Conservation (phyloP, 768 basidiomycete species). For the Roridomyces roridus region DNA sequence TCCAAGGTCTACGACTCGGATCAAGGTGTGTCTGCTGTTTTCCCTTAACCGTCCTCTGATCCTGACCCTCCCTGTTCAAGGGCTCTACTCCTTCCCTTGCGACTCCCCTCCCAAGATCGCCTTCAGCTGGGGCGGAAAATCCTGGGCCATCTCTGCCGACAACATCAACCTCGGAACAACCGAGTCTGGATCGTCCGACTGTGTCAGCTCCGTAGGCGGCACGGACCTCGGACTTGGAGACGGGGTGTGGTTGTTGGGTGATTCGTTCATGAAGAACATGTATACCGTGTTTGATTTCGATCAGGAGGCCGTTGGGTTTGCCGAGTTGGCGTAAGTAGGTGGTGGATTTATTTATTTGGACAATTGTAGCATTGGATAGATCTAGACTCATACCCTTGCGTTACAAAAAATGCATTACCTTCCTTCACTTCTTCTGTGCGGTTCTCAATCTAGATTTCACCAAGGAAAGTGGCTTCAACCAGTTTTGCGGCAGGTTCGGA, state of each 20-base stretch:
- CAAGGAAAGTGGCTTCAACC: too few relatives aligned
- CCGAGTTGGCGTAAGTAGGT: slow-evolving; percentile 18
- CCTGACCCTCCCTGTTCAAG: too few relatives aligned
- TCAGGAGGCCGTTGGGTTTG: slow-evolving; percentile 43
- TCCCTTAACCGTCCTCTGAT: too few relatives aligned
- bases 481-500: too few relatives aligned
- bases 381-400: too few relatives aligned
- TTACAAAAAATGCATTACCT: too few relatives aligned
- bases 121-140: slow-evolving; percentile 43
- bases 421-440: too few relatives aligned
- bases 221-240: slow-evolving; percentile 35
- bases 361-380: too few relatives aligned
- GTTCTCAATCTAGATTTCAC: too few relatives aligned
- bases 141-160: slow-evolving; percentile 49
- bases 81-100: slow-evolving; percentile 30
- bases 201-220: slow-evolving; percentile 59
- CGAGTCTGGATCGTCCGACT: slow-evolving; percentile 46
- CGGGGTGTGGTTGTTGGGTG: slow-evolving; percentile 42
- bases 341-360: too few relatives aligned
- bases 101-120: slow-evolving; percentile 30
- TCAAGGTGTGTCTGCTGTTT: background rate
- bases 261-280: slow-evolving; percentile 47
- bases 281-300: slow-evolving; percentile 48
- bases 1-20: slow-evolving; percentile 7
- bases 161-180: slow-evolving; percentile 44